Evolutionary conservation across 768 basidiomycete species (phyloP).

Genomic region (Cubamyces sp.): DNA sequence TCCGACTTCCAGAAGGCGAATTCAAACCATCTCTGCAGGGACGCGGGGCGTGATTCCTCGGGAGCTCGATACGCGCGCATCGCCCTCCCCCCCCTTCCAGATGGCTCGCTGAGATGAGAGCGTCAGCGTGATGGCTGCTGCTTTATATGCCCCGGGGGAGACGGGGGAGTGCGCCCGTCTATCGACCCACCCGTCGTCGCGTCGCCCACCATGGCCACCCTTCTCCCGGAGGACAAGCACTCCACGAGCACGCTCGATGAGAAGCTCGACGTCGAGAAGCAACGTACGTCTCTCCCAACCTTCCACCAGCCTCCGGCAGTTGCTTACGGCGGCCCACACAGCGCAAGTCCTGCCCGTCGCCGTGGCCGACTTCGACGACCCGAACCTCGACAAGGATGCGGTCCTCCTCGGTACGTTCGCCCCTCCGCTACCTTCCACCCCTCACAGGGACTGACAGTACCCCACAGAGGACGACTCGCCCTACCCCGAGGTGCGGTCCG

Average conservation of each 20-base stretch:
- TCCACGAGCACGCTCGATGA: conserved; percentile 27
- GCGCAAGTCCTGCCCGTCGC: conserved; percentile 17
- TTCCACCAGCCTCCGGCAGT: background rate
- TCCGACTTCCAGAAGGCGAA: background rate
- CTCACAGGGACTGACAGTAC: background rate
- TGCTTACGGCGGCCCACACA: background rate
- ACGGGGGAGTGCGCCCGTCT: background rate
- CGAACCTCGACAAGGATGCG: conserved; percentile 39
- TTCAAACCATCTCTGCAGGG: background rate
- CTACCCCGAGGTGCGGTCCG: conserved; percentile 56
- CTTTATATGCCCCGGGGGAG: conserved; percentile 10
- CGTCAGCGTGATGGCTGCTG: too few species aligned
- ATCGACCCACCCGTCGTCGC: conserved; percentile 12
- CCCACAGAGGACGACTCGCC: conserved; percentile 50
- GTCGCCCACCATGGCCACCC: conserved; percentile 15
- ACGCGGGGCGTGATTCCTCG: background rate
- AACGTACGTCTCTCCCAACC: conserved; percentile 12
- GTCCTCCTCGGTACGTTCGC: conserved; percentile 28
- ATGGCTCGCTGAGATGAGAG: background rate
- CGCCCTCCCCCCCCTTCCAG: background rate
- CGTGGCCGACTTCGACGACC: conserved; percentile 37
- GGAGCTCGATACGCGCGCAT: conserved; percentile 2
- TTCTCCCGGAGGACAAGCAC: conserved; percentile 20
- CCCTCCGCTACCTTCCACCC: background rate
- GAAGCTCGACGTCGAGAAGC: conserved; percentile 31